Base-by-base conservation (phyloP, 1,139 yeast genomes). In the Magnusiomyces starmeri region DNA sequence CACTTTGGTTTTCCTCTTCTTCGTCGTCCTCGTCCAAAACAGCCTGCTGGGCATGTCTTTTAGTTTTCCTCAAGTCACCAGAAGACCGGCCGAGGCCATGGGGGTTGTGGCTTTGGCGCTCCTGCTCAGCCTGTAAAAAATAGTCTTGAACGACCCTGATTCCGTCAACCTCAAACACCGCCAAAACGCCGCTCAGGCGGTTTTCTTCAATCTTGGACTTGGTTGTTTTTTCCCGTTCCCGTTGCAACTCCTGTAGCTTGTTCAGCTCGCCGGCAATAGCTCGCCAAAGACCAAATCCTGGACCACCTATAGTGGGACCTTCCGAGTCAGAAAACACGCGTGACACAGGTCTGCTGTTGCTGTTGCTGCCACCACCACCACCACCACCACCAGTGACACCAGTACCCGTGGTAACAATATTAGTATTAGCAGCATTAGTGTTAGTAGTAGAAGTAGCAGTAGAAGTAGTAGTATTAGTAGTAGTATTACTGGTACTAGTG, bases 231-330 rank as follows among this genome's bases (percentile, higher is more conserved):
- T 41, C 51, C 4, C 51, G 51, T 20, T 46, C 54, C 12, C 26
- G 7, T 22, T 49, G 52, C 18, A 46, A 16, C 8, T 34, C 22
- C 27, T 46, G 42, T 16, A 54, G 50, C 26, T 51, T 54, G 41
- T 25, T 46, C 29, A 54, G 51, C 43, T 54, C 56, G 29, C 53
- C 50, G 18, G 53, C 51, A 24, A 54, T 51, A 18, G 56, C 56
- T 24, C 56, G 49, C 56, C 56, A 54, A 8, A 54, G 48, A 10
- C 53, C 53, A 4, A 46, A 14, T 18, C 43, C 48, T 4, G 48
- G 53, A 27, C 52, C 52, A 6, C 35, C 39, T 10, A 29, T 18
- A 14, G 32, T 18, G 14, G 51, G 51, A n/a, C n/a, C n/a, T n/a
- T n/a, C n/a, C n/a, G n/a, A n/a, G n/a, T n/a, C n/a, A n/a, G n/a